Base-by-base conservation (phyloP, 2,329 filamentous ascomycete genomes). In the Scytalidium lignicola region DNA sequence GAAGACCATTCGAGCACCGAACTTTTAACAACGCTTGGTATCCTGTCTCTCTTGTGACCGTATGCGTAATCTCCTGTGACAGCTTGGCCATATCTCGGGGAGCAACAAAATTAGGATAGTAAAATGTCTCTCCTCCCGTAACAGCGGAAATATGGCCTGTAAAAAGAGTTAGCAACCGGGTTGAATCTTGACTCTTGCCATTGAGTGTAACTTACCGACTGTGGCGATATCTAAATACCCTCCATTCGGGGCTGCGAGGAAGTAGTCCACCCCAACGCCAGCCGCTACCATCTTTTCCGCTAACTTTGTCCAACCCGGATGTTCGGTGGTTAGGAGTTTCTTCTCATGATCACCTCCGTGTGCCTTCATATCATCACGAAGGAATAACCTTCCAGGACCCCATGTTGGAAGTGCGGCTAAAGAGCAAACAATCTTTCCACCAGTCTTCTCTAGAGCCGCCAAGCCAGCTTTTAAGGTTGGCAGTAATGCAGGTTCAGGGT, bases 1-100 rank as follows among this genome's bases (percentile, higher is more conserved):
- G 93, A 46, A 99, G 75, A 17, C 93, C 93, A 61, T 96, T 99
- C 17, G 91, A 96, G 72, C 93, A 99, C 54, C 93, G 86, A 50
- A 99, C 92, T 74, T 99, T 99, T 89, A 99, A 95, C 59, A 99
- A 74, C 18, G 90, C 90, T 69, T 96, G 92, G 72, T 89, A 97
- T 19, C 93, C 93, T 43, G 92, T 96, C 67, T 96, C 91, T 54
- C 93, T 80, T 2, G 84, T 90, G 23, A 96, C 82, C 0, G 88
- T 83, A 62, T 96, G 92, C 57, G 84, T 82, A 55, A 99, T 83
- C 70, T 99, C 93, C 43, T 86, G 80, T 2, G 85, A 86, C 37
- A 99, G 72, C 71, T 92, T 95, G 49, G 88, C 76, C 41, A 85
- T 83, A 67, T 99, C 93, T 32, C 93, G 82, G 7, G 88, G 88